phyloP scores from a whole-genome alignment of 352 stramenopile genomes.

The Phytophthora pisi region DNA sequence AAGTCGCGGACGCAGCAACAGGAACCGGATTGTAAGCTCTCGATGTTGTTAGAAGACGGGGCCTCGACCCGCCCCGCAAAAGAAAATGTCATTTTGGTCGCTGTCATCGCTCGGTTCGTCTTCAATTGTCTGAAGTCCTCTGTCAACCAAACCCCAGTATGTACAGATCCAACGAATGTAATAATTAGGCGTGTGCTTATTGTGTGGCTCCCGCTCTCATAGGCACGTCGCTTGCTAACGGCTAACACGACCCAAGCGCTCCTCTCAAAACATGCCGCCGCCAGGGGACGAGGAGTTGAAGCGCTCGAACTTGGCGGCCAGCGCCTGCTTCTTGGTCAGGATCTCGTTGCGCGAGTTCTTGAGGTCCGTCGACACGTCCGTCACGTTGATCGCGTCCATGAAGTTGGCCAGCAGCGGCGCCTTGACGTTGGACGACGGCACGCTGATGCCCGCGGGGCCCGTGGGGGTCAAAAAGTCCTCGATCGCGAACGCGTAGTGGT shows the following conservation, averaged over 20 bases:
- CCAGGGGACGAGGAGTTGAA: conserved; percentile 66
- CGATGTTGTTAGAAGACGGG: conserved; percentile 46
- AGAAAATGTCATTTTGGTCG: conserved; percentile 40
- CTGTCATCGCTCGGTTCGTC: conserved; percentile 18
- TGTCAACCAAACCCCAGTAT: background rate
- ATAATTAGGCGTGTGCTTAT: conserved; percentile 44
- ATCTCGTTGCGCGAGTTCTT: conserved; percentile 89
- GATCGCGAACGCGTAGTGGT: conserved; percentile 94
- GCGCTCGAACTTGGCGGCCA: conserved; percentile 85
- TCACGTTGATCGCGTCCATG: conserved; percentile 91
- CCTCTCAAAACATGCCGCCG: conserved; percentile 57
- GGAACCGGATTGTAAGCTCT: conserved; percentile 43
- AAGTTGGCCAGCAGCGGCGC: conserved; percentile 87
- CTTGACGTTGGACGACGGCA: conserved; percentile 83
- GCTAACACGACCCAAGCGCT: background rate
- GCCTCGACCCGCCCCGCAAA: conserved; percentile 30
- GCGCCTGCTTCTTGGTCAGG: conserved; percentile 88
- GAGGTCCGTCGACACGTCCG: conserved; percentile 85
- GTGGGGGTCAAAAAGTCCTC: conserved; percentile 83
- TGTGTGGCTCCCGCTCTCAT: conserved; percentile 23
- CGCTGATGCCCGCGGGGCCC: conserved; percentile 25
- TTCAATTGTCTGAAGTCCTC: background rate
- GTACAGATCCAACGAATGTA: conserved; percentile 35
- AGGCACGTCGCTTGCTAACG: background rate
- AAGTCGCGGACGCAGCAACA: conserved; percentile 30